These are phyloP conservation scores for Hirsutella rhossiliensis DNA, from an alignment of 2,329 filamentous ascomycete species.

Conservation along the genomic window DNA sequence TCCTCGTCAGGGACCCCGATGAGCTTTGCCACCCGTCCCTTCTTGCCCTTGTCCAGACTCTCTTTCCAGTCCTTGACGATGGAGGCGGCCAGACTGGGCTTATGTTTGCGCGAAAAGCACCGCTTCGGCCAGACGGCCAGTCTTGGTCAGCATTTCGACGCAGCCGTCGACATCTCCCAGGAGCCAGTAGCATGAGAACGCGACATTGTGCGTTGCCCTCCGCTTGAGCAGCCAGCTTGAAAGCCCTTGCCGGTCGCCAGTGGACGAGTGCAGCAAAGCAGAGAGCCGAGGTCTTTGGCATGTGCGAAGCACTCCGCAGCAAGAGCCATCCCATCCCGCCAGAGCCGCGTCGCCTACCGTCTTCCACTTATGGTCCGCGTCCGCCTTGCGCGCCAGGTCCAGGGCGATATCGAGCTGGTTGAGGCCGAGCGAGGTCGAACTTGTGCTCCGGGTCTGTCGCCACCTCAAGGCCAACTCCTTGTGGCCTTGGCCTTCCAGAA, in stretches of 20 bases:
- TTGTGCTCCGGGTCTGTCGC: constrained; percentile 93
- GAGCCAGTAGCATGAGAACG: constrained; percentile 84
- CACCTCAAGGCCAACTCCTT: constrained; percentile 93
- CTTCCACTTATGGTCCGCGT: constrained; percentile 98
- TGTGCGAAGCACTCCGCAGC: constrained; percentile 89
- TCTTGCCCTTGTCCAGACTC: constrained; percentile 70
- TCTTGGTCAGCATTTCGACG: constrained; percentile 66
- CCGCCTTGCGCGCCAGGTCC: constrained; percentile 68
- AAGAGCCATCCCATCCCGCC: constrained; percentile 73
- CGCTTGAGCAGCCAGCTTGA: constrained; percentile 61
- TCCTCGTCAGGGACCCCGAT: constrained; percentile 74
- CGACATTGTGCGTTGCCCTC: constrained; percentile 79
- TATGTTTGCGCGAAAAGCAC: constrained; percentile 92
- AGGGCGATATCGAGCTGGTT: constrained; percentile 78
- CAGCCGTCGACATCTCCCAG: constrained; percentile 73
- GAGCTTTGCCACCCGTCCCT: constrained; percentile 70
- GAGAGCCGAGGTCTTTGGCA: constrained; percentile 79
- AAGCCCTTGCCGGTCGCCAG: constrained; percentile 65
- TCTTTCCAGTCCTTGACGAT: constrained; percentile 74
- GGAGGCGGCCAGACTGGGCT: constrained; percentile 59
- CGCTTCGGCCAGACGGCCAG: constrained; percentile 71
- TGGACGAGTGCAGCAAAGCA: constrained; percentile 85
- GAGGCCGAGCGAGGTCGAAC: constrained; percentile 82
- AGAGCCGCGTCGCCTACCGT: constrained; percentile 88
- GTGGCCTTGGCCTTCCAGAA: constrained; percentile 96